Conservation (phyloP, 345 rosid species). For the Gossypium longicalyx region DNA sequence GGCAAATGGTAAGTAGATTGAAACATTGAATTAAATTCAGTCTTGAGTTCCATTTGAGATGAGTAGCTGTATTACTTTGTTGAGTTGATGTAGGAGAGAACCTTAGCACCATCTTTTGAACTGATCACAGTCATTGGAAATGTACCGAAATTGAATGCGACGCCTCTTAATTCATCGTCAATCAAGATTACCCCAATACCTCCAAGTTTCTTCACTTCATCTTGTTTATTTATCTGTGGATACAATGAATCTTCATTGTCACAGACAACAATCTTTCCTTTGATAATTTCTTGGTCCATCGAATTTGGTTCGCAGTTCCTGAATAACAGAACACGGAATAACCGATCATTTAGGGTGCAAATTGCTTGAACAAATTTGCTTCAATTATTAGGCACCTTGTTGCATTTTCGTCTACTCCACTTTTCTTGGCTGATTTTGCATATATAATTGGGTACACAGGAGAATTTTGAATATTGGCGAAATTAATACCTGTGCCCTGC, state of each 20-base stretch:
- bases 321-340: background rate
- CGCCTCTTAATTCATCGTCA: slow-evolving; percentile 39
- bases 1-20: background rate
- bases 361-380: too few relatives aligned
- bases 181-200: slow-evolving; percentile 54
- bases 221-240: slow-evolving; percentile 21
- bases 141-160: slow-evolving; percentile 38
- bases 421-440: slow-evolving; percentile 50
- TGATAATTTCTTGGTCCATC: slow-evolving; percentile 38
- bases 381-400: slow-evolving; percentile 42
- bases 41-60: background rate
- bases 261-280: slow-evolving; percentile 74
- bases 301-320: slow-evolving; percentile 51
- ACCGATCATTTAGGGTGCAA: background rate
- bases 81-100: slow-evolving; percentile 61
- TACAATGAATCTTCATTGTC: slow-evolving; percentile 26
- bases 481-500: slow-evolving; percentile 80
- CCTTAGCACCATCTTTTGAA: slow-evolving; percentile 44
- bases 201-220: slow-evolving; percentile 44
- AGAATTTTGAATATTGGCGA: slow-evolving; percentile 39
- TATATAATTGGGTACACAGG: slow-evolving; percentile 54
- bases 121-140: slow-evolving; percentile 51
- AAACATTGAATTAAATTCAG: background rate
- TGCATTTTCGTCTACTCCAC: slow-evolving; percentile 26
- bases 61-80: slow-evolving; percentile 37